phyloP scores from a whole-genome alignment of 805 yeast species.

The Candida dajiaensis region DNA sequence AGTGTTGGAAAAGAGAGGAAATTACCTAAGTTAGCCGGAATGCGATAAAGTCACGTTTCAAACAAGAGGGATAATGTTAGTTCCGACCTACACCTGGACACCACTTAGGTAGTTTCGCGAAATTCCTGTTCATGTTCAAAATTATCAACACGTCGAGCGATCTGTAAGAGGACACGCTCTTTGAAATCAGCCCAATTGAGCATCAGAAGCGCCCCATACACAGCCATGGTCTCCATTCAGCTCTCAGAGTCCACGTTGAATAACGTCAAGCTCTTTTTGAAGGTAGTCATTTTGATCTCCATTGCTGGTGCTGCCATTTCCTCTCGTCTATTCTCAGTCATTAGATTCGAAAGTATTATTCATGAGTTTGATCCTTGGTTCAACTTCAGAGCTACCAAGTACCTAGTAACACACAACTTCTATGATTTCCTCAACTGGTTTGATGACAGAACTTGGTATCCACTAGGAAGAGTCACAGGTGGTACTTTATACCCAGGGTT shows the following conservation, averaged over 20 bases:
- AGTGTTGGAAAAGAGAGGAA: neutral
- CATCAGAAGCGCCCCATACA: neutral
- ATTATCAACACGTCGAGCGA: neutral
- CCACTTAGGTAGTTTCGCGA: neutral
- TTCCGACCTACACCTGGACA: neutral
- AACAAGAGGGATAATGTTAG: neutral
- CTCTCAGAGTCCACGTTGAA: constrained; percentile 16
- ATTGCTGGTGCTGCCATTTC: constrained; percentile 90
- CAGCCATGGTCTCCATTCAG: constrained; percentile 4
- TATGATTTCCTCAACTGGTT: constrained; percentile 96
- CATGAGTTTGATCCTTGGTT: constrained; percentile 98
- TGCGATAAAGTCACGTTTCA: neutral
- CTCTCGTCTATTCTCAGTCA: constrained; percentile 91
- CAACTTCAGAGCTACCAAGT: constrained; percentile 94
- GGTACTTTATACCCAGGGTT: constrained; percentile 97
- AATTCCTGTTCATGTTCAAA: neutral
- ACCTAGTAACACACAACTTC: constrained; percentile 75
- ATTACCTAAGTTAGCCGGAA: neutral
- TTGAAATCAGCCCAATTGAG: neutral
- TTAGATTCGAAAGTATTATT: constrained; percentile 91
- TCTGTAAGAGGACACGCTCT: neutral
- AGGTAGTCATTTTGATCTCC: constrained; percentile 61
- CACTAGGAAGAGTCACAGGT: constrained; percentile 97
- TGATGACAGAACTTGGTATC: constrained; percentile 98
- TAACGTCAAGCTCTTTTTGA: constrained; percentile 30